Base-by-base conservation (phyloP, 495 filamentous ascomycete genomes). In the Podospora anserina region DNA sequence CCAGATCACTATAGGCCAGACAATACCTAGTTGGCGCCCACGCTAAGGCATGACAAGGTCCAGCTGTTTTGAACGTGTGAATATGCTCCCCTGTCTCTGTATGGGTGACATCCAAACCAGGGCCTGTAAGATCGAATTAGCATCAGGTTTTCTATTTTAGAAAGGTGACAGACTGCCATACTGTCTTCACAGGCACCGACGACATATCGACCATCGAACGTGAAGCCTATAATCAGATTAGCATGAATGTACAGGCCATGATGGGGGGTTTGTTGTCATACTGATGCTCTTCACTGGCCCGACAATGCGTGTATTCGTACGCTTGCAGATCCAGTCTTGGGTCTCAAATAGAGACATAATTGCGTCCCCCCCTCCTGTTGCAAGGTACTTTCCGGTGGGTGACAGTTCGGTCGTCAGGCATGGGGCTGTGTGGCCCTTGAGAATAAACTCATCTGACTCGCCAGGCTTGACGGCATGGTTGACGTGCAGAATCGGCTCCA, bases 11-110 rank as follows among this genome's bases (percentile, higher is more conserved):
- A 82, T 96, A 97, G 15, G 94, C 95, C 63, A 99, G 76, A 83
- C 88, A 92, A 74, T 98, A 99, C 74, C 90, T 82, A 49, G 85
- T 91, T 4, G 95, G 95, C 77, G 97, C 93, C 94, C 94, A 99
- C 5, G 89, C 89, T 6, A 97, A 90, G 55, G 89, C 83, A 7
- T 89, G 88, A 64, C 83, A 83, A 32, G 86, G 75, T 69, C 85
- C 86, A 5, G 81, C 81, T 1, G 90, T 91, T 66, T 92, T 90
- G 64, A 97, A 84, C 11, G 85, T 92, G 71, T 93, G 88, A 7
- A 97, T 88, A 70, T 87, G 87, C 54, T 98, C 96, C 1, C 94
- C 96, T 0, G 89, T 92, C 76, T 98, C 96, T 2, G 89, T 88
- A 76, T 97, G 93, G 70, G 89, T 91, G 54, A 94, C 87, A 60